Percentiles rank a stretch among this genome's conserved stretches.
Evolutionary conservation across 148 eudicot genomes (phyloP).

Genomic region (Fagopyrum esculentum): DNA sequence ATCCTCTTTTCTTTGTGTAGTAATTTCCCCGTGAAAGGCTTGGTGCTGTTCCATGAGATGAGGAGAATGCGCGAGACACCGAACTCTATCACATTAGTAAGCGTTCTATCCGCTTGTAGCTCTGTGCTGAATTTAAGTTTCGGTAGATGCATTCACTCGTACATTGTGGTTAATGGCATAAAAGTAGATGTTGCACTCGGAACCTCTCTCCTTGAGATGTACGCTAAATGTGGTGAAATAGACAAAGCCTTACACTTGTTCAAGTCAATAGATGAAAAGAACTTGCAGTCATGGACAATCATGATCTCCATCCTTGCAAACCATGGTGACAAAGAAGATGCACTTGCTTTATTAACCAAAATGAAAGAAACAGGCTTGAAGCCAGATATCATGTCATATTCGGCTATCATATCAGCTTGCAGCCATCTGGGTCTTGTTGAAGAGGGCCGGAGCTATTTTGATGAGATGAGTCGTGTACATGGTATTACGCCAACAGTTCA

Average conservation of each 20-base stretch:
- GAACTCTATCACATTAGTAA: conserved; percentile 41
- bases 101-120: conserved; percentile 40
- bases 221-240: conserved; percentile 32
- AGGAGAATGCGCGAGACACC: conserved; percentile 28
- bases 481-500: conserved; percentile 24
- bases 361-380: conserved; percentile 27
- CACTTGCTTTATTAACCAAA: conserved; percentile 23
- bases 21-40: conserved; percentile 23
- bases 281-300: conserved; percentile 36
- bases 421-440: conserved; percentile 44
- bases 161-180: conserved; percentile 22
- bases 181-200: conserved; percentile 27
- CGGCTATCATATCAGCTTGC: conserved; percentile 41
- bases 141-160: conserved; percentile 28
- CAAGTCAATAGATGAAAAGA: conserved; percentile 25
- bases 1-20: conserved; percentile 20
- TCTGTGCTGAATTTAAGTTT: conserved; percentile 19
- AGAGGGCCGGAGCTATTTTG: conserved; percentile 27
- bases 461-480: conserved; percentile 20
- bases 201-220: conserved; percentile 37
- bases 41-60: conserved; percentile 29
- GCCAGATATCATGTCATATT: conserved; percentile 39
- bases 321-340: conserved; percentile 32
- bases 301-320: conserved; percentile 37
- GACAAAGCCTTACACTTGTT: conserved; percentile 24